These are phyloP conservation scores for Eruca vesicaria DNA, from an alignment of 441 rosid genomes.

Conservation along the genomic window DNA sequence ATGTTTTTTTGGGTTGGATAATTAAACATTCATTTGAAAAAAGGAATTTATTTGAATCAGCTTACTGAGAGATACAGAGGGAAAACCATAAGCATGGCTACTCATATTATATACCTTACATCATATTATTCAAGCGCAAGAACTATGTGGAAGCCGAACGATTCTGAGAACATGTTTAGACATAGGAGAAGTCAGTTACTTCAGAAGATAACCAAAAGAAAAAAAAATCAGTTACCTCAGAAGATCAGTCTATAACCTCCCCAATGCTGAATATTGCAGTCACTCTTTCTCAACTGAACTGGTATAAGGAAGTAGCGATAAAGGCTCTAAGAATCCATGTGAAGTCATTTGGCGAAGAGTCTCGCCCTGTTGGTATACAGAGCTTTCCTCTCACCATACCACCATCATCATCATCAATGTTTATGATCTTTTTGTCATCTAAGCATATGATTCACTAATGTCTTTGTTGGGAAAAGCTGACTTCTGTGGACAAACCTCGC, in stretches of 20 bases:
- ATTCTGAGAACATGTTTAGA: slow-evolving; percentile 68
- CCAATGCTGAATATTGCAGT: slow-evolving; percentile 80
- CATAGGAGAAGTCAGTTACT: slow-evolving; percentile 43
- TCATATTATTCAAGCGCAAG: slow-evolving; percentile 68
- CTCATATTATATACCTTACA: slow-evolving; percentile 77
- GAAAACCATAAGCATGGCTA: slow-evolving; percentile 58
- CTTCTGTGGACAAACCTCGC: neutral
- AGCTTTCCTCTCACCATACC: neutral
- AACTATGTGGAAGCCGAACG: slow-evolving; percentile 77
- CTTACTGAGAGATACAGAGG: slow-evolving; percentile 54
- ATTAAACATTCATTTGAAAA: too few species aligned
- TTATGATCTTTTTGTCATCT: neutral
- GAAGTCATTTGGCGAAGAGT: slow-evolving; percentile 67
- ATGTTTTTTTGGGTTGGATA: too few species aligned
- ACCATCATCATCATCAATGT: neutral
- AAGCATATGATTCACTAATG: neutral
- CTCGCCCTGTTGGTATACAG: slow-evolving; percentile 66
- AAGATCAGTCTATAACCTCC: slow-evolving; percentile 67
- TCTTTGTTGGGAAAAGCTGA: neutral
- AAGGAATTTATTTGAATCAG: too few species aligned
- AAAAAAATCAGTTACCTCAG: slow-evolving; percentile 49
- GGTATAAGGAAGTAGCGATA: slow-evolving; percentile 60
- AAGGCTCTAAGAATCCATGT: slow-evolving; percentile 65
- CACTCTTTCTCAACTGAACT: slow-evolving; percentile 59
- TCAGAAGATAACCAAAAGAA: too few species aligned